A percentile compares a stretch with the other conserved stretches of the same genome.
Evolutionary conservation across 345 rosid genomes (phyloP).

Genomic region (Kernera saxatilis): DNA sequence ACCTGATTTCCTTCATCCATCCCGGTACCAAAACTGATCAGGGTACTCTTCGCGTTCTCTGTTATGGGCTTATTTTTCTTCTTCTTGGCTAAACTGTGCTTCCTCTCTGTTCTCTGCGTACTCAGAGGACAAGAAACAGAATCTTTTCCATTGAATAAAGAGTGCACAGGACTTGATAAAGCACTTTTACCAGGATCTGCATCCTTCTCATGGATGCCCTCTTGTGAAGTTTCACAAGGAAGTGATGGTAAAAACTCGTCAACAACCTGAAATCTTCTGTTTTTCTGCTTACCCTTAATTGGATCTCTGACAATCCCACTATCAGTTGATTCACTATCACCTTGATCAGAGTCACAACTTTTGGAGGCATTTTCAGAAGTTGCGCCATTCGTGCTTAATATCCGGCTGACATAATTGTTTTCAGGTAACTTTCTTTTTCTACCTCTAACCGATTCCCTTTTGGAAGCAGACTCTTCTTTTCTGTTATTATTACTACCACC

Average conservation of each 20-base stretch:
- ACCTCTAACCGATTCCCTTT: slow-evolving; percentile 30
- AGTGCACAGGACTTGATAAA: slow-evolving; percentile 19
- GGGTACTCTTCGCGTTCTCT: slow-evolving; percentile 33
- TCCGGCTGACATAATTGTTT: slow-evolving; percentile 25
- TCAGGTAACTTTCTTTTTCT: slow-evolving; percentile 58
- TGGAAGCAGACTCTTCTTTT: slow-evolving; percentile 35
- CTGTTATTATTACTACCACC: slow-evolving; percentile 5
- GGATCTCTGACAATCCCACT: slow-evolving; percentile 36
- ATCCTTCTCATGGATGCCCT: slow-evolving; percentile 27
- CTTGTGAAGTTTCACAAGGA: slow-evolving; percentile 33
- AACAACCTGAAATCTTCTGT: slow-evolving; percentile 32
- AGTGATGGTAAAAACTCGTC: slow-evolving; percentile 34
- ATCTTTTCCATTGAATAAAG: slow-evolving; percentile 35
- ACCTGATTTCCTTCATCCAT: slow-evolving; percentile 30
- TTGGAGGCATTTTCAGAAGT: slow-evolving; percentile 19
- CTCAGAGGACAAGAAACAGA: slow-evolving; percentile 28
- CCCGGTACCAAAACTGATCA: slow-evolving; percentile 29
- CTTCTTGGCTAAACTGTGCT: slow-evolving; percentile 37
- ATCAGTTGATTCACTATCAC: slow-evolving; percentile 30
- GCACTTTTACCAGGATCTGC: slow-evolving; percentile 30
- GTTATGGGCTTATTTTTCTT: slow-evolving; percentile 41
- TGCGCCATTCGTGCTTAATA: background rate
- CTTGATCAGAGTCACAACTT: slow-evolving; percentile 37
- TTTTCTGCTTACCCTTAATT: slow-evolving; percentile 46
- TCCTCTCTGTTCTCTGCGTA: slow-evolving; percentile 38